Evolutionary conservation across 805 yeast genomes (phyloP).

Genomic region (Maudiozyma saulgeensis): DNA sequence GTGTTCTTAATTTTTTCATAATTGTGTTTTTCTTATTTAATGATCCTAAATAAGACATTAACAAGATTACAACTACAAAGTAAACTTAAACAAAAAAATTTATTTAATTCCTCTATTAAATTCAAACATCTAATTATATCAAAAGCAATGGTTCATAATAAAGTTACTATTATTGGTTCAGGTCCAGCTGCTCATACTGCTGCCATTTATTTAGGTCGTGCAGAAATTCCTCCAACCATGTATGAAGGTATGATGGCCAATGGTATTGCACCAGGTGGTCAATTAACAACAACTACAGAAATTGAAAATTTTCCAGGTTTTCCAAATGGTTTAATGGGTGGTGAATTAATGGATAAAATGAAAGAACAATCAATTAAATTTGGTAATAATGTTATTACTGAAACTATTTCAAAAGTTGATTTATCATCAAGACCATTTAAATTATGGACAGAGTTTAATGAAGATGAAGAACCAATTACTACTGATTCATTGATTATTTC

Average conservation of each 20-base stretch:
- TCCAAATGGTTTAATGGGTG: slow-evolving; percentile 85
- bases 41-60: background rate
- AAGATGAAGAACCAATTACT: slow-evolving; percentile 82
- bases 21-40: background rate
- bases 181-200: slow-evolving; percentile 99
- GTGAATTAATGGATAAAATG: slow-evolving; percentile 89
- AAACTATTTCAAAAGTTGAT: slow-evolving; percentile 89
- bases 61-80: background rate
- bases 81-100: background rate
- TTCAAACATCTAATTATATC: background rate
- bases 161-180: slow-evolving; percentile 84
- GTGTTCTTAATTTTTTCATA: background rate
- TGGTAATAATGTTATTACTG: slow-evolving; percentile 92
- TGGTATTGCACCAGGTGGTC: slow-evolving; percentile 99
- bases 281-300: slow-evolving; percentile 96
- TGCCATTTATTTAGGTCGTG: slow-evolving; percentile 92
- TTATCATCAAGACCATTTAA: slow-evolving; percentile 84
- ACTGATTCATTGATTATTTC: slow-evolving; percentile 90
- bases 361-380: slow-evolving; percentile 76
- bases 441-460: slow-evolving; percentile 92
- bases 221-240: slow-evolving; percentile 85
- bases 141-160: slow-evolving; percentile 61
- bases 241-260: slow-evolving; percentile 95
- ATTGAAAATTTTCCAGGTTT: slow-evolving; percentile 99
- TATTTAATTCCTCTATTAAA: background rate